Base-by-base conservation (phyloP, 1,139 yeast genomes). In the Candida dubliniensis region DNA sequence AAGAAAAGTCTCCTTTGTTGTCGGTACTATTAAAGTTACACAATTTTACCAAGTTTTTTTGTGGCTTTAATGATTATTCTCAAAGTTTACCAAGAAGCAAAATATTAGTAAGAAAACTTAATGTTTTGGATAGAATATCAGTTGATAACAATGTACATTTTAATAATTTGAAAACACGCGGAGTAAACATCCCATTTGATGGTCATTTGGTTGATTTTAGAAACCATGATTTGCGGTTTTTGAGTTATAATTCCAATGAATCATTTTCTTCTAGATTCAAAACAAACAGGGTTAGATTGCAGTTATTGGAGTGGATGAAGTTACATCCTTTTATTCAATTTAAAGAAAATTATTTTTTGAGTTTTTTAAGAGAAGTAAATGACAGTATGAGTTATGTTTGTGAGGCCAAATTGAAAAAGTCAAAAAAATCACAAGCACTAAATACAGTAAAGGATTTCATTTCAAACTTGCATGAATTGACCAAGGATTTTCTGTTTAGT, bases 271-370 rank as follows among this genome's bases (percentile, higher is more conserved):
- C 59, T 7, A 52, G 62, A 33, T 47, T 56, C 18, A 54, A 48
- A 38, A 49, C 58, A 4, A 51, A 45, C 37, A 45, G 54, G 36
- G 57, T 64, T 1, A 55, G 62, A 34, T 46, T 61, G 4, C 76
- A 71, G 47, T 52, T 71, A n/a, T 52, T 60, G 8, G 70, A 71
- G 46, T 74, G 79, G 79, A 62, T 71, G 58, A 57, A 58, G 23
- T 45, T 72, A 12, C 58, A 62, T 32, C 77, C 77, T 0, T 70
- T 71, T 44, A 52, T 55, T 12, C 65, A 66, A 45, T 64, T 68
- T 42, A 58, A 64, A 32, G 66, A 63, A 37, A 52, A 61, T 3
- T 66, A 53, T 44, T 60, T 65, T 27, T 41, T 55, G 26, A 57
- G 57, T 36, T 53, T 52, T 36, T 42, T 57, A 13, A 38, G 39